These are phyloP conservation scores for Dujonia santamariae DNA, from an alignment of 1,139 yeast genomes.

Conservation along the genomic window DNA sequence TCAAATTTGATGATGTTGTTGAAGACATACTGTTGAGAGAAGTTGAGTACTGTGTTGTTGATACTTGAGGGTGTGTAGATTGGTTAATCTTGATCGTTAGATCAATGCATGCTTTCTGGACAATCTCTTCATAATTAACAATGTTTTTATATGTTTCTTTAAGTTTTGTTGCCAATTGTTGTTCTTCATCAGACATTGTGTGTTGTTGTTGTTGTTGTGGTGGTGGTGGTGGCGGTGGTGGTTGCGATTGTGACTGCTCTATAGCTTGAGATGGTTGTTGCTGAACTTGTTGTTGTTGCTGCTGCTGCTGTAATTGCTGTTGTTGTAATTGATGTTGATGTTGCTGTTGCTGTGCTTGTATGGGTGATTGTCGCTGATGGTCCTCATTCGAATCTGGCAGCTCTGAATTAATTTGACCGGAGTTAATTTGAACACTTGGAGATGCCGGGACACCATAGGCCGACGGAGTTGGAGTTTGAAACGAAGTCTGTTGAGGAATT, in stretches of 20 bases:
- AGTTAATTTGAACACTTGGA: slow-evolving; percentile 27
- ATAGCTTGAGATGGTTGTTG: slow-evolving; percentile 8
- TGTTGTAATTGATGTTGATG: slow-evolving; percentile 10
- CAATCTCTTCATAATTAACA: slow-evolving; percentile 63
- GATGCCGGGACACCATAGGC: slow-evolving; percentile 43
- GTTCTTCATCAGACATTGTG: slow-evolving; percentile 60
- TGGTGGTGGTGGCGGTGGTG: neutral
- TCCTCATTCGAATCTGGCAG: slow-evolving; percentile 38
- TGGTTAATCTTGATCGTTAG: slow-evolving; percentile 46
- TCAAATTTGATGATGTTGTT: slow-evolving; percentile 11
- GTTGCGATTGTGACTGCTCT: slow-evolving; percentile 13
- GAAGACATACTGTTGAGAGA: slow-evolving; percentile 18
- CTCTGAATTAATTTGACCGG: slow-evolving; percentile 36
- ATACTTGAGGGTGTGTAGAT: slow-evolving; percentile 3
- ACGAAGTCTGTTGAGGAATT: slow-evolving; percentile 11
- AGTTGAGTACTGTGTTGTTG: slow-evolving; percentile 12
- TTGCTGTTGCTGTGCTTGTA: slow-evolving; percentile 7
- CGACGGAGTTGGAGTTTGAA: slow-evolving; percentile 42
- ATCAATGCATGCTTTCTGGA: slow-evolving; percentile 65
- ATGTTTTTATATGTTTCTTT: slow-evolving; percentile 74
- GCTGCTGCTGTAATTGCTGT: slow-evolving; percentile 10
- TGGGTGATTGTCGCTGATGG: too few relatives aligned
- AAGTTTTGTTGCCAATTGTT: slow-evolving; percentile 62
- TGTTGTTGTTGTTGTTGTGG: slow-evolving; percentile 14
- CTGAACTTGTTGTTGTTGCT: slow-evolving; percentile 12